Percentiles rank a stretch among this genome's conserved stretches.
Conservation (phyloP, 805 yeast genomes). For the Candida maesae region DNA sequence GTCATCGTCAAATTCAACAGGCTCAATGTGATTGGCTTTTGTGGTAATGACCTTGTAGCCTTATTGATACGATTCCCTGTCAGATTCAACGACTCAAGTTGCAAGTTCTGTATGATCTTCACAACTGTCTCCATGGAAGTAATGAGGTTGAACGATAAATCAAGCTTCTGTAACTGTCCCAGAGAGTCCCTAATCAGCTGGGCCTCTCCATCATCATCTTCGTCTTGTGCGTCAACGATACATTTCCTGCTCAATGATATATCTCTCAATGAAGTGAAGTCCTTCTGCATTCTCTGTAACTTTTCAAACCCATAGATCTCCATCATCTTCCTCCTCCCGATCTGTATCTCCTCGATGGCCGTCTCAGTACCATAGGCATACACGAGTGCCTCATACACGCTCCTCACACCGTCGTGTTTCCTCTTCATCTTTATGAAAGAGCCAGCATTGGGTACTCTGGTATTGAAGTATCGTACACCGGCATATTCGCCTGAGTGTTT, state of each 20-base stretch:
- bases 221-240: constrained; percentile 26
- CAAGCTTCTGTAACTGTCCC: constrained; percentile 42
- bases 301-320: constrained; percentile 66
- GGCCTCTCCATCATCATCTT: constrained; percentile 7
- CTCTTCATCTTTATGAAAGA: constrained; percentile 55
- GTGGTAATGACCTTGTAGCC: not conserved
- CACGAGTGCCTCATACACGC: constrained; percentile 48
- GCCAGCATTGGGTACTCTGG: constrained; percentile 39
- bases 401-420: constrained; percentile 28
- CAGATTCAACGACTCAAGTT: constrained; percentile 41
- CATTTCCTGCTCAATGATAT: constrained; percentile 47
- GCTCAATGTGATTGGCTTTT: not conserved
- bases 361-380: constrained; percentile 43
- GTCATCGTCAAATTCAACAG: constrained; percentile 27
- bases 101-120: constrained; percentile 33
- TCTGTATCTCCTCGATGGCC: constrained; percentile 32
- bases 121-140: constrained; percentile 36
- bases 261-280: constrained; percentile 41
- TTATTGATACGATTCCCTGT: constrained; percentile 49
- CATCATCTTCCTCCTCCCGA: constrained; percentile 56
- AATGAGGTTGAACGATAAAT: constrained; percentile 59
- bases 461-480: constrained; percentile 53
- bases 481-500: constrained; percentile 62
- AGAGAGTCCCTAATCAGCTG: constrained; percentile 13
- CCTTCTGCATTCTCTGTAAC: constrained; percentile 43